Evolutionary conservation across 345 rosid species (phyloP), one percentile per base, ranked within the genome.

Genomic region (Sonneratia alba): DNA sequence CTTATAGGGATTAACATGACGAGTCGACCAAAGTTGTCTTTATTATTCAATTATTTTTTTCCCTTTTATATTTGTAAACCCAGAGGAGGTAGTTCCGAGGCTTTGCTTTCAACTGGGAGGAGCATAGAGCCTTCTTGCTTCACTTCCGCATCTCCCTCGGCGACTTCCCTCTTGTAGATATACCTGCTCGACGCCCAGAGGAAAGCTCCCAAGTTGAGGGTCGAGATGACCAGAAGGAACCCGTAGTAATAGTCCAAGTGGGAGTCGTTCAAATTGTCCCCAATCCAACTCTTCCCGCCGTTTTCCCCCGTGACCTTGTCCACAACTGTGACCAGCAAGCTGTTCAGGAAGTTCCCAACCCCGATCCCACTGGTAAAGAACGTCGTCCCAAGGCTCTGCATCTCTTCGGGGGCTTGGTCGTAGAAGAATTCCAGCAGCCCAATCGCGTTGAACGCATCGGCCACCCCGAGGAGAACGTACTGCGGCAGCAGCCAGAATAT

Each of bases 381-480:
- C 4, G 96, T 87, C 3, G 98, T 93, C 59, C 98, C 98, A 0
- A 91, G 88, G 85, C 97, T 93, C 71, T 91, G 92, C 97, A 93
- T 91, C 64, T 88, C 91, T 65, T 89, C 91, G 1, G 97, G 97
- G 2, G 96, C 85, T 48, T 93, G 98, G 71, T 93, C 97, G 56
- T 88, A 89, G 88, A 93, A 93, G 73, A 93, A 93, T 77, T 91
- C 97, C 3, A 91, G 86, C 73, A 87, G 72, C 62, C 92, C 97
- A 59, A 89, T 88, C 0, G 94, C 97, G 37, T 83, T 87, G 49
- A 93, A 93, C 76, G 87, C 97, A 72, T 93, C 97, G 0, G 88
- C 97, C 13, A 89, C 69, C 8, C 97, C 97, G 67, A 93, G n/a
- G 4, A 89, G 84, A 42, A 89, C 83, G 76, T 89, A 93, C 59